Conservation (phyloP, 1,139 yeast species). For the Torulaspora pretoriensis region DNA sequence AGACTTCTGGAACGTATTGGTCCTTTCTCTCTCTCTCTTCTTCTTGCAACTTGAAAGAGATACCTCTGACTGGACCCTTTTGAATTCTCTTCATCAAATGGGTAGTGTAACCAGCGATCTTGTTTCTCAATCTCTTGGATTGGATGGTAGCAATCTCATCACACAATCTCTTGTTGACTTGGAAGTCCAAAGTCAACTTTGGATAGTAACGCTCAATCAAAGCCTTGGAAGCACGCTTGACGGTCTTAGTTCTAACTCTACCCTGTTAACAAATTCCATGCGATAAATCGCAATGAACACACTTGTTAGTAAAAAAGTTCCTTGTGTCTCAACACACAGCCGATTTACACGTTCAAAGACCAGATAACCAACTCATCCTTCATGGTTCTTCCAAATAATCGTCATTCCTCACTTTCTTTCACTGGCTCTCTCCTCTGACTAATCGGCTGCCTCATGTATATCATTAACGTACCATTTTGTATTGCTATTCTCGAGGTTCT, state of each 20-base stretch:
- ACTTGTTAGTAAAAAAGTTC: slow-evolving; percentile 7
- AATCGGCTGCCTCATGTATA: slow-evolving; percentile 1
- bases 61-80: slow-evolving; percentile 99
- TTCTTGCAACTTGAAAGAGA: slow-evolving; percentile 99
- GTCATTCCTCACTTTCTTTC: neutral
- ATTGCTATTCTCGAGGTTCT: slow-evolving; percentile 27
- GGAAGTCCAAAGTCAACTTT: slow-evolving; percentile 98
- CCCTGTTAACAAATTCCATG: slow-evolving; percentile 48
- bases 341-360: neutral
- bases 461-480: slow-evolving; percentile 34
- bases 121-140: slow-evolving; percentile 99
- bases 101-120: slow-evolving; percentile 99
- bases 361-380: no score
- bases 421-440: neutral
- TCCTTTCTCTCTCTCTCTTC: slow-evolving; percentile 99
- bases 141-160: slow-evolving; percentile 98
- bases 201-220: slow-evolving; percentile 99
- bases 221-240: slow-evolving; percentile 99
- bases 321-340: neutral
- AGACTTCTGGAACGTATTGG: slow-evolving; percentile 99
- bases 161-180: slow-evolving; percentile 99
- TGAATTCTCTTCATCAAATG: slow-evolving; percentile 99
- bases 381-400: no score
- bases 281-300: slow-evolving; percentile 4
- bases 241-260: slow-evolving; percentile 99